Percentiles rank a stretch among this genome's conserved stretches.
Evolutionary conservation across 2,329 filamentous ascomycete genomes (phyloP).

Genomic region (Chaetomium olivaceum): DNA sequence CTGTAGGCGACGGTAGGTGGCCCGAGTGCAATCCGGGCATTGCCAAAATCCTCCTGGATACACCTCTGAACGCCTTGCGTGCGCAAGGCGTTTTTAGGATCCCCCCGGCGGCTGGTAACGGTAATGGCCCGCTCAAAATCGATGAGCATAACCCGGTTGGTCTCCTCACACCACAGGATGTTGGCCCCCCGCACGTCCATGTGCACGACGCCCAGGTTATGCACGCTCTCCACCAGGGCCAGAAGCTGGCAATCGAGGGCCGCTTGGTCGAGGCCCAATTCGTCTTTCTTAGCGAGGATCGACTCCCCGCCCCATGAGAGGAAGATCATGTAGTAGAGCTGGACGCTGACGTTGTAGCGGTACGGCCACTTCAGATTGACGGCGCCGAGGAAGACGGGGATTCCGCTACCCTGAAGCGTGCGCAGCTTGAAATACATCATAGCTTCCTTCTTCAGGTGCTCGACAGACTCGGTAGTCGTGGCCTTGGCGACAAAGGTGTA

Average conservation of each 20-base stretch:
- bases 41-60: too few relatives aligned
- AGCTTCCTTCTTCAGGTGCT: slow-evolving; percentile 41
- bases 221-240: not conserved
- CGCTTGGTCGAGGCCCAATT: not conserved
- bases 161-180: not conserved
- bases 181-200: not conserved
- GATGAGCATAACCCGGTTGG: not conserved
- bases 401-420: slow-evolving; percentile 38
- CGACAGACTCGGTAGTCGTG: slow-evolving; percentile 39
- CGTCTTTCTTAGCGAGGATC: not conserved
- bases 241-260: not conserved
- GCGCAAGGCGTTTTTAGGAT: too few relatives aligned
- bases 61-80: too few relatives aligned
- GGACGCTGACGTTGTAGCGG: slow-evolving; percentile 25
- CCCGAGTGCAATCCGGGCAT: too few relatives aligned
- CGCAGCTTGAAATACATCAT: slow-evolving; percentile 42
- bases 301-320: not conserved
- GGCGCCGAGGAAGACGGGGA: slow-evolving; percentile 43
- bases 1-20: too few relatives aligned
- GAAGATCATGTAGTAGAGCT: not conserved
- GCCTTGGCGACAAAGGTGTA: slow-evolving; percentile 49
- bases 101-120: too few relatives aligned
- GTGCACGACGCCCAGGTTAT: not conserved
- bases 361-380: slow-evolving; percentile 42
- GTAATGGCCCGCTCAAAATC: slow-evolving; percentile 6